Evolutionary conservation across 1,284 basidiomycete genomes (phyloP).

Genomic region (Microbotryum violaceum): DNA sequence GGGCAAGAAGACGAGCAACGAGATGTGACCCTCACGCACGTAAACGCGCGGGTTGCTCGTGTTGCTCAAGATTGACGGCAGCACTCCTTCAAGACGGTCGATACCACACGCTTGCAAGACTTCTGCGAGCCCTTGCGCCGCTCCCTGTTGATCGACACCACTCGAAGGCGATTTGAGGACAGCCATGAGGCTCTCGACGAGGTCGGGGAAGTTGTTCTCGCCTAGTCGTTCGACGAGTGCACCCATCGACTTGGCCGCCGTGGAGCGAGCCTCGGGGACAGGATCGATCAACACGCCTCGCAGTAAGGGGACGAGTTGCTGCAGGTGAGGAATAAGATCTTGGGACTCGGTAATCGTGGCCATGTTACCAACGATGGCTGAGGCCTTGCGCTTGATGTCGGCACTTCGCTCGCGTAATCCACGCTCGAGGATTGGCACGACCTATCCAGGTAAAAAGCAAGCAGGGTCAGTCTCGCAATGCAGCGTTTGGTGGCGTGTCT

Average conservation of each 20-base stretch:
- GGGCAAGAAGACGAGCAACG: slow-evolving; percentile 89
- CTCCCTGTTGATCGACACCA: slow-evolving; percentile 89
- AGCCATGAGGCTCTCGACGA: slow-evolving; percentile 80
- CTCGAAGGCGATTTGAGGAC: slow-evolving; percentile 90
- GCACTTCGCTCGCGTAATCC: slow-evolving; percentile 87
- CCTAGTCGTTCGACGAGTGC: slow-evolving; percentile 93
- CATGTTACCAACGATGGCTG: slow-evolving; percentile 94
- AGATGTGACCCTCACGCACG: slow-evolving; percentile 97
- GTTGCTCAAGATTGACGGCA: slow-evolving; percentile 89
- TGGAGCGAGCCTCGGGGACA: slow-evolving; percentile 74
- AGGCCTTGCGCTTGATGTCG: slow-evolving; percentile 90
- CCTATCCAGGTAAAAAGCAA: slow-evolving; percentile 45
- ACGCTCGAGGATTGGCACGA: slow-evolving; percentile 91
- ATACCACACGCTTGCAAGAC: slow-evolving; percentile 93
- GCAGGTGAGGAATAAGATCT: slow-evolving; percentile 93
- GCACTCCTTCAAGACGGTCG: slow-evolving; percentile 87
- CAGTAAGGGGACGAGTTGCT: slow-evolving; percentile 79
- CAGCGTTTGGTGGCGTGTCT: slow-evolving; percentile 42
- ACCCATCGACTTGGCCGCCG: slow-evolving; percentile 94
- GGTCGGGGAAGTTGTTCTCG: slow-evolving; percentile 89
- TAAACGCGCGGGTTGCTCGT: slow-evolving; percentile 82
- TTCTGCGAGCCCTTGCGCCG: slow-evolving; percentile 94
- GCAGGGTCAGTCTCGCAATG: neutral
- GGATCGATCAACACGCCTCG: slow-evolving; percentile 72
- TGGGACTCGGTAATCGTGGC: slow-evolving; percentile 75